Conservation (phyloP, 139 green algal genomes). For the Nannochloris sp. region DNA sequence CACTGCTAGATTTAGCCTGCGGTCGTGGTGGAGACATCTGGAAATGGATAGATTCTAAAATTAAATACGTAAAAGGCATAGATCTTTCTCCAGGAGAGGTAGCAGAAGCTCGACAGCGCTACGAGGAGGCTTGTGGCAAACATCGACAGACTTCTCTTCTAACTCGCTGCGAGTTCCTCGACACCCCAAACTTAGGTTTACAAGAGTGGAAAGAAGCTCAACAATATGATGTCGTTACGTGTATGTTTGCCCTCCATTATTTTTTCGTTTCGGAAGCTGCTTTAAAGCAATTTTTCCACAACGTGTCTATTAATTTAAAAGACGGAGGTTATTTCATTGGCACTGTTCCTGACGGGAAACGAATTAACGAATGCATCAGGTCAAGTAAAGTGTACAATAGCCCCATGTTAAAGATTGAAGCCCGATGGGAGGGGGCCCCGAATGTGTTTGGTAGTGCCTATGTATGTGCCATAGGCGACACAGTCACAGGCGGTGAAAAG, state of each 20-base stretch:
- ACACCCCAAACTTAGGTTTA: conserved; percentile 29
- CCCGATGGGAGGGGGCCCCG: conserved; percentile 42
- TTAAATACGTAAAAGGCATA: conserved; percentile 69
- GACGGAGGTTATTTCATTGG: conserved; percentile 79
- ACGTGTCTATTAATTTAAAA: conserved; percentile 75
- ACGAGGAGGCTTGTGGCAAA: not conserved
- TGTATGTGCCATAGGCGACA: conserved; percentile 72
- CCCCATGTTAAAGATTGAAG: conserved; percentile 55
- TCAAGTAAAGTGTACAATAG: conserved; percentile 9
- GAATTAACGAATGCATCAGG: conserved; percentile 39
- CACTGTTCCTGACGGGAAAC: conserved; percentile 67
- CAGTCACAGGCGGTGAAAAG: conserved; percentile 54
- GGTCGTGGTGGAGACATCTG: conserved; percentile 80
- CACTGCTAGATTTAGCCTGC: conserved; percentile 82
- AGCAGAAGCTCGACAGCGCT: conserved; percentile 56
- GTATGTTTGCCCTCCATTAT: conserved; percentile 96
- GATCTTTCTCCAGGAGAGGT: conserved; percentile 80
- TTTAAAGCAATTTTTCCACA: conserved; percentile 66
- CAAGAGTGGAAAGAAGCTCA: conserved; percentile 18
- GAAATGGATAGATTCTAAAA: conserved; percentile 72
- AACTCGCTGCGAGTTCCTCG: conserved; percentile 36
- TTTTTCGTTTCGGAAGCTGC: conserved; percentile 71
- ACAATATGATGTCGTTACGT: conserved; percentile 70
- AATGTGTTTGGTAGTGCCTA: conserved; percentile 56
- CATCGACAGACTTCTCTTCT: not conserved